phyloP scores from a whole-genome alignment of 805 yeast species.

The Soucietia sequanensis region DNA sequence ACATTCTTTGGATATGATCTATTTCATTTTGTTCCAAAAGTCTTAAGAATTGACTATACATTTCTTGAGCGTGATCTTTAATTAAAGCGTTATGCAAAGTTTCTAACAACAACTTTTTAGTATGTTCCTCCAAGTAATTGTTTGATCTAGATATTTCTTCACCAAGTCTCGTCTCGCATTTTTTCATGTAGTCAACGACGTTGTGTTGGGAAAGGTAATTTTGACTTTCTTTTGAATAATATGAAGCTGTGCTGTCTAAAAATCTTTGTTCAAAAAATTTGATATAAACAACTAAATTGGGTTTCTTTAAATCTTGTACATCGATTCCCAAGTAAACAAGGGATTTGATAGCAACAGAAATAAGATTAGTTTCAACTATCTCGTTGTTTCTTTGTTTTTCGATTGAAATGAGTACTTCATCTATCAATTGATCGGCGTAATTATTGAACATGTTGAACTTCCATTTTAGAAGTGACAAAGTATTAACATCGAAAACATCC shows the following conservation, averaged over 20 bases:
- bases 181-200: slow-evolving; percentile 86
- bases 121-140: slow-evolving; percentile 80
- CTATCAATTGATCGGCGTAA: slow-evolving; percentile 57
- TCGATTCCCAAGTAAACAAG: slow-evolving; percentile 90
- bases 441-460: slow-evolving; percentile 73
- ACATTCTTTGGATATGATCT: slow-evolving; percentile 77
- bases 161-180: slow-evolving; percentile 76
- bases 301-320: slow-evolving; percentile 81
- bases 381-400: slow-evolving; percentile 78
- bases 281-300: slow-evolving; percentile 78
- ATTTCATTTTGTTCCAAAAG: slow-evolving; percentile 71
- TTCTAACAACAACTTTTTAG: slow-evolving; percentile 73
- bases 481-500: slow-evolving; percentile 87
- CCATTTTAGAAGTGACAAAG: slow-evolving; percentile 87
- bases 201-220: slow-evolving; percentile 68
- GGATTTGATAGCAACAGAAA: slow-evolving; percentile 78
- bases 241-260: slow-evolving; percentile 64
- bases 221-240: slow-evolving; percentile 66
- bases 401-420: slow-evolving; percentile 73
- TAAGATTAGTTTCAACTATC: slow-evolving; percentile 60
- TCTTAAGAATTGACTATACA: slow-evolving; percentile 74
- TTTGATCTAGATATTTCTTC: slow-evolving; percentile 82
- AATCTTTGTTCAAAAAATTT: slow-evolving; percentile 77
- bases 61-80: slow-evolving; percentile 68
- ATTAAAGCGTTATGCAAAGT: slow-evolving; percentile 76